phyloP scores from a whole-genome alignment of 2,329 filamentous ascomycete genomes.

The Aspergillus floridensis region DNA sequence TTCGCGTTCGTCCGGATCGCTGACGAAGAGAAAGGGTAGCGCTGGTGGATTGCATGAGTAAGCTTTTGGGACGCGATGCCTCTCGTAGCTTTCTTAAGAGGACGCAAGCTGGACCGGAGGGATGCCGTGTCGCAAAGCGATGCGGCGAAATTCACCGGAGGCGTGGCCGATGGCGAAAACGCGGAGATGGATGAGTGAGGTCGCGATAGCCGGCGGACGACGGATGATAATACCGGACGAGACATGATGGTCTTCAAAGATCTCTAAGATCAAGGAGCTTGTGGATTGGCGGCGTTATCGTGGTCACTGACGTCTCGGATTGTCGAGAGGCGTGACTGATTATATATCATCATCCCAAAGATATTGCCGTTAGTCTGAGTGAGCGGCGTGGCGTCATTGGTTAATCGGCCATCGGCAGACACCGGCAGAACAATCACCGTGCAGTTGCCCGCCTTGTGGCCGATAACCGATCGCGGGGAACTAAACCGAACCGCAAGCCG shows the following conservation, averaged over 20 bases:
- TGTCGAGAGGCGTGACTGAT: slow-evolving; percentile 14
- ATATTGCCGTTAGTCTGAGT: slow-evolving; percentile 28
- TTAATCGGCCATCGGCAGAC: slow-evolving; percentile 18
- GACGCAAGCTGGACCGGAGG: slow-evolving; percentile 14
- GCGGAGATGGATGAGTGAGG: slow-evolving; percentile 13
- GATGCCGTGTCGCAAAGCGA: slow-evolving; percentile 24
- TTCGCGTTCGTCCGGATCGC: slow-evolving; percentile 39
- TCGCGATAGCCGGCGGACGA: slow-evolving; percentile 25
- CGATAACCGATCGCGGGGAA: slow-evolving; percentile 15
- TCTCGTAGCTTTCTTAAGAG: neutral
- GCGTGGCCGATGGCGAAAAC: slow-evolving; percentile 24
- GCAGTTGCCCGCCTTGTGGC: neutral
- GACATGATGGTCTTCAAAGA: slow-evolving; percentile 26
- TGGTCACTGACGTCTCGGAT: slow-evolving; percentile 4
- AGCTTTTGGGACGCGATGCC: neutral
- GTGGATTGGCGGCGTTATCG: neutral
- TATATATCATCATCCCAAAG: slow-evolving; percentile 24
- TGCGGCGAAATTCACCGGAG: slow-evolving; percentile 28
- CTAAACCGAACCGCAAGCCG: neutral
- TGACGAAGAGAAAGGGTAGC: slow-evolving; percentile 37
- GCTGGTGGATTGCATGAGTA: slow-evolving; percentile 15
- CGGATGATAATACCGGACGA: slow-evolving; percentile 26
- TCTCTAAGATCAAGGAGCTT: neutral
- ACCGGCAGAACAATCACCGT: slow-evolving; percentile 26
- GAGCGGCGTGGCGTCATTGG: slow-evolving; percentile 31